These are phyloP conservation scores for Colletotrichum gigasporum DNA, from an alignment of 2,329 filamentous ascomycete species.

Conservation along the genomic window DNA sequence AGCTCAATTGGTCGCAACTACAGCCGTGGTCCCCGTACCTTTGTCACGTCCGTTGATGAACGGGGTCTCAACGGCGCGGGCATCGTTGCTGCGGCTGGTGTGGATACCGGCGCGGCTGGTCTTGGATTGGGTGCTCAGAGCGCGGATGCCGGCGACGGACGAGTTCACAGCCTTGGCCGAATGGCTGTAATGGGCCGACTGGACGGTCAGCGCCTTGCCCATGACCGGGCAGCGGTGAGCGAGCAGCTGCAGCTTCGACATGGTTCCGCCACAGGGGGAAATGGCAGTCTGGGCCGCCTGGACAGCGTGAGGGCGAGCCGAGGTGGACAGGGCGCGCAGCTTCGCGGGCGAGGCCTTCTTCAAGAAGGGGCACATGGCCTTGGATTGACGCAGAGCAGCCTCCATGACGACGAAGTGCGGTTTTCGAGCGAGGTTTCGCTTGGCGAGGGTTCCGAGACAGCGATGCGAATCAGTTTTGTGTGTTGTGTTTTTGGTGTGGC, in stretches of 20 bases:
- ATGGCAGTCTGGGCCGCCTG: slow-evolving; percentile 56
- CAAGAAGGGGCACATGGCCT: slow-evolving; percentile 96
- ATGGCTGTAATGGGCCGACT: slow-evolving; percentile 68
- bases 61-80: slow-evolving; percentile 75
- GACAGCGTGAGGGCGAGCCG: slow-evolving; percentile 57
- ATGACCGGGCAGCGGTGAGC: slow-evolving; percentile 97
- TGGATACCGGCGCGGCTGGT: slow-evolving; percentile 79
- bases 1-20: slow-evolving; percentile 19
- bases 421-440: slow-evolving; percentile 5
- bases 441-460: background rate
- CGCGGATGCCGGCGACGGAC: slow-evolving; percentile 59
- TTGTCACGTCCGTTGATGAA: slow-evolving; percentile 58
- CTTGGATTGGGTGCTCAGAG: slow-evolving; percentile 60
- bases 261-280: slow-evolving; percentile 86
- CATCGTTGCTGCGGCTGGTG: slow-evolving; percentile 80
- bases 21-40: slow-evolving; percentile 48
- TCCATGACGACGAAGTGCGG: slow-evolving; percentile 72
- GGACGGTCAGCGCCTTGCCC: slow-evolving; percentile 95
- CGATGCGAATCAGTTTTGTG: slow-evolving; percentile 4
- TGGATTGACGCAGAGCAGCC: slow-evolving; percentile 91
- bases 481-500: slow-evolving; percentile 20
- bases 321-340: slow-evolving; percentile 86
- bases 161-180: slow-evolving; percentile 49
- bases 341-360: slow-evolving; percentile 93
- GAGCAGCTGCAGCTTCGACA: slow-evolving; percentile 95